Conservation (phyloP, 352 stramenopile species). For the Aphanomyces stellatus region DNA sequence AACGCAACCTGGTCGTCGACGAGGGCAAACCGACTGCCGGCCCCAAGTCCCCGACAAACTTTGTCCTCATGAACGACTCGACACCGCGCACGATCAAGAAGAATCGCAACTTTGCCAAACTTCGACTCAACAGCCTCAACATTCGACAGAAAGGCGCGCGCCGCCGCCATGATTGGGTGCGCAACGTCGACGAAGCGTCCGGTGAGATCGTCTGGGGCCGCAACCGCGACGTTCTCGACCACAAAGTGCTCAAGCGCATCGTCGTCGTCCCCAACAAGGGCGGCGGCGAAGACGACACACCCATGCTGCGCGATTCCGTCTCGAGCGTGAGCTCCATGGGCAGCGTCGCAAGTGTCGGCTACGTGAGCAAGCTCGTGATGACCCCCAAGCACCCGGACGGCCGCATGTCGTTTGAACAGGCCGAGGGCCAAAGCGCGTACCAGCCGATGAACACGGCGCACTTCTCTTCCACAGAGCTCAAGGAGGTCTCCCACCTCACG, state of each 20-base stretch:
- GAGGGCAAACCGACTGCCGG: constrained; percentile 24
- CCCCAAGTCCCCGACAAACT: constrained; percentile 29
- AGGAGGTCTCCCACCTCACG: constrained; percentile 51
- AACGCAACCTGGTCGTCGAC: background rate
- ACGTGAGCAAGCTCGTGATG: constrained; percentile 66
- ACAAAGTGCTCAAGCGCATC: constrained; percentile 54
- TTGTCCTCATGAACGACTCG: constrained; percentile 22
- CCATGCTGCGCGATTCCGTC: constrained; percentile 41
- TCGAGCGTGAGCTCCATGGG: constrained; percentile 10
- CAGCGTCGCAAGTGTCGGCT: constrained; percentile 24
- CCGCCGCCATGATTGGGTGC: constrained; percentile 75
- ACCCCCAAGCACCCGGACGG: constrained; percentile 67
- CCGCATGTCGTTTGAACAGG: constrained; percentile 58
- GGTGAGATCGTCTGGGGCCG: constrained; percentile 71
- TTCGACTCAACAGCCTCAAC: constrained; percentile 69
- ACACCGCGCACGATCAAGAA: constrained; percentile 34
- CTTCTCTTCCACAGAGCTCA: constrained; percentile 63
- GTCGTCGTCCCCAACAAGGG: constrained; percentile 32
- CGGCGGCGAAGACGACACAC: background rate
- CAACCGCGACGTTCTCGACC: constrained; percentile 69
- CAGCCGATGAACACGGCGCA: constrained; percentile 38
- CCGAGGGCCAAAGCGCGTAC: constrained; percentile 42
- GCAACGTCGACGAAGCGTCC: constrained; percentile 54
- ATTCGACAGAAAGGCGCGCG: constrained; percentile 75
- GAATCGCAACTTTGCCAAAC: constrained; percentile 63